Base-by-base conservation (phyloP, 306 rosid species). In the Glycyrrhiza uralensis region DNA sequence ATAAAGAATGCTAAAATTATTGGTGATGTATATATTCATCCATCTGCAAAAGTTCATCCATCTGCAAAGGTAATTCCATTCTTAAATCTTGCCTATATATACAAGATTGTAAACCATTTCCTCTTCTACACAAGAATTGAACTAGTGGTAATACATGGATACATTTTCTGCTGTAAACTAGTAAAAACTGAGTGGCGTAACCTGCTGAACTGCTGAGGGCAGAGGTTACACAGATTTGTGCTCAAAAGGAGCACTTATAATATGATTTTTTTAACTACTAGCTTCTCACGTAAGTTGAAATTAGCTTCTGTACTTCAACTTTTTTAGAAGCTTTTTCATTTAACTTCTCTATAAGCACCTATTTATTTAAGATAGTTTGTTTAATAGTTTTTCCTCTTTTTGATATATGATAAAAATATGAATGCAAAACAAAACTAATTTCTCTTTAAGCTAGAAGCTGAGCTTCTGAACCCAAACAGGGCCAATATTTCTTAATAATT, bases 21-120 rank as follows among this genome's bases (percentile, higher is more conserved):
- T 19, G 97, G 96, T 23, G 92, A 94, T 79, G 99, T 86, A 18
- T 94, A 83, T 74, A 64, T 94, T 74, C 99, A 94, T 81, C 97
- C 97, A 42, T 94, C 99, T 10, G 99, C 97, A 2, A 94, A 91
- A 91, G 87, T 94, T 51, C 96, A 94, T 76, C 99, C 96, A 64
- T 89, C 87, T 26, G 96, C 99, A 10, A 91, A 94, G 95, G 99
- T 93, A 80, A 35, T 71, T 63, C 72, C 54, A 23, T 65, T 71
- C 17, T 71, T 61, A 2, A 38, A 38, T 10, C 14, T 23, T 6
- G 13, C 23, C n/a, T n/a, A n/a, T 30, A 14, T 11, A 8, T 39
- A 23, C 63, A 72, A 79, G 52, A 76, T 28, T 39, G 14, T 61
- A 49, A 63, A 65, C 9, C 47, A 57, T 68, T 69, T 32, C 42